phyloP scores from a whole-genome alignment of 108 stramenopile genomes.

The Craspedostauros australis region DNA sequence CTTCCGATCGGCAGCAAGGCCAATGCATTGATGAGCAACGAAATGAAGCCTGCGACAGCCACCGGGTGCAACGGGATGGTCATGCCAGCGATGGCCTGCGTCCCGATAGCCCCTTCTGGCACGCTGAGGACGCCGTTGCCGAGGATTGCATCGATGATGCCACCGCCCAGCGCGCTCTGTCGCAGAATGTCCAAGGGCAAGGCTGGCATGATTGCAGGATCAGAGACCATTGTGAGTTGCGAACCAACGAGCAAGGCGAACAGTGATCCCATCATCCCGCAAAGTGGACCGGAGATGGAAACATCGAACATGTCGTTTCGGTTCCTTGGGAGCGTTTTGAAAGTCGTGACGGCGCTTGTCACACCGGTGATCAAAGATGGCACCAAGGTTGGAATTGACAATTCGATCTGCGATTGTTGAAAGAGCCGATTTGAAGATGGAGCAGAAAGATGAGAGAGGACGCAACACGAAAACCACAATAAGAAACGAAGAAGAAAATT shows the following conservation, averaged over 20 bases:
- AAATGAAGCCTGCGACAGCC: slow-evolving; percentile 70
- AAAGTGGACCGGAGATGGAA: slow-evolving; percentile 61
- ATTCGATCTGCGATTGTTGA: slow-evolving; percentile 15
- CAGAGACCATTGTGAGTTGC: slow-evolving; percentile 41
- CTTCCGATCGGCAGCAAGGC: slow-evolving; percentile 67
- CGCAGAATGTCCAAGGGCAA: slow-evolving; percentile 60
- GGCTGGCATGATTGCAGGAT: slow-evolving; percentile 60
- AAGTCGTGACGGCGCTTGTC: slow-evolving; percentile 60
- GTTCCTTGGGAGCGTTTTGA: slow-evolving; percentile 65
- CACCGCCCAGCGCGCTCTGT: slow-evolving; percentile 75
- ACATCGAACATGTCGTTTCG: slow-evolving; percentile 73
- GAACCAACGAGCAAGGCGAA: slow-evolving; percentile 47
- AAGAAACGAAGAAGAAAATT: neutral
- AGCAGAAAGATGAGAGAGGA: too few relatives aligned
- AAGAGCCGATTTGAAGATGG: too few relatives aligned
- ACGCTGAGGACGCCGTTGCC: slow-evolving; percentile 61
- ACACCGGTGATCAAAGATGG: slow-evolving; percentile 74
- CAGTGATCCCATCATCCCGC: slow-evolving; percentile 61
- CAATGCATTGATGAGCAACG: slow-evolving; percentile 71
- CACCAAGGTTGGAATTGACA: slow-evolving; percentile 66
- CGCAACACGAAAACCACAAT: neutral
- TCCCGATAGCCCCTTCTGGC: slow-evolving; percentile 54
- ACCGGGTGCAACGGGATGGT: slow-evolving; percentile 72
- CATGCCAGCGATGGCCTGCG: slow-evolving; percentile 47
- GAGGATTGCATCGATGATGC: slow-evolving; percentile 56